Base-by-base conservation (phyloP, 169 alveolate genomes). In the Hepatocystis sp. region DNA sequence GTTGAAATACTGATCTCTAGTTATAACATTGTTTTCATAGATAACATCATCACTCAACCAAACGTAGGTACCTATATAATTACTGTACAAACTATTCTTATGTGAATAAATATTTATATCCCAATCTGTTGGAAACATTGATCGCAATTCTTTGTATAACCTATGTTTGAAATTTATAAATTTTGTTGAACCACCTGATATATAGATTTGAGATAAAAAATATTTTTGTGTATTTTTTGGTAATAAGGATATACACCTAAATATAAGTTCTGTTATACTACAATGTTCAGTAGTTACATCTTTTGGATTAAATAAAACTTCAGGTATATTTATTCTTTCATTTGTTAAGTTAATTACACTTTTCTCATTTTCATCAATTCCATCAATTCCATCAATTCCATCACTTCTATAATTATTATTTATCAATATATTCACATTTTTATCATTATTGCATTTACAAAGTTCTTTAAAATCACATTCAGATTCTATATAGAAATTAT, bases 141-240 rank as follows among this genome's bases (percentile, higher is more conserved):
- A 85, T 17, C 95, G 78, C 19, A 91, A 68, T 28, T 91, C 95
- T 27, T 61, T 58, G 49, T 91, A 88, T 23, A 91, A 86, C 15
- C 95, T 67, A 39, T 91, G 90, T 40, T 78, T 89, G 15, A 91
- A 71, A 28, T 92, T 92, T n/a, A 51, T 55, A 34, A 91, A 89
- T 40, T 88, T 81, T 13, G 95, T 64, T 4, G 93, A 68, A 27
- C 95, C 95, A 19, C 95, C 95, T 17, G 91, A 91, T 51, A 91
- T 84, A 25, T 85, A 86, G 21, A 91, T 91, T 78, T 91, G 91
- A 0, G 85, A 66, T 25, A 86, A 13, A 17, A 88, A 86, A 40
- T 88, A 89, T 21, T 91, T 91, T 64, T 88, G 93, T 7, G 86
- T 64, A 2, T 84, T 91, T 10, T 84, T 64, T 11, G 95, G 95